Percentiles rank a stretch among this genome's conserved stretches.
Conservation (phyloP, 225 moss, liverwort and hornwort species). For the Antitrichia curtipendula region DNA sequence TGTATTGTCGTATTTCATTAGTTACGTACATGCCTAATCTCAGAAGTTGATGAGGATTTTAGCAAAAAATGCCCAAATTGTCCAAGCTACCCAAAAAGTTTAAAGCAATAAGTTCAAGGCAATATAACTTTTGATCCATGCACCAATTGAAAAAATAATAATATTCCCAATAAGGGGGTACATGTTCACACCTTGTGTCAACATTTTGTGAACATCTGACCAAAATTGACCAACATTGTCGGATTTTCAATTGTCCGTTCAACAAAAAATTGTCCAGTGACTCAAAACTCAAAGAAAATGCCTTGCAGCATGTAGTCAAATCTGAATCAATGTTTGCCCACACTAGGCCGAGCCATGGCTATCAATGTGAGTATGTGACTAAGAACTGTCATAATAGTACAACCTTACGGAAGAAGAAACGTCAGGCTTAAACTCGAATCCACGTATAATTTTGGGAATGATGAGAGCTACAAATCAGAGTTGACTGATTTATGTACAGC, state of each 20-base stretch:
- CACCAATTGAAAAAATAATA: background rate
- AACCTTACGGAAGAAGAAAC: background rate
- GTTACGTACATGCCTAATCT: background rate
- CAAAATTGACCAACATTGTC: background rate
- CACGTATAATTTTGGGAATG: background rate
- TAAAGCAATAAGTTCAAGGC: fast-evolving
- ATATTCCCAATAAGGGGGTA: background rate
- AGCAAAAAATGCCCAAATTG: background rate
- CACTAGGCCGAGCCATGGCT: background rate
- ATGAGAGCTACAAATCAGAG: background rate
- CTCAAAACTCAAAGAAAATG: background rate
- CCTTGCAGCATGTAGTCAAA: background rate
- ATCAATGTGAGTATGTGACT: background rate
- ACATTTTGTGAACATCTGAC: background rate
- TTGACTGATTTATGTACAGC: conserved; percentile 1
- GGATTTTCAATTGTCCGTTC: background rate
- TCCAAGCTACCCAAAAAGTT: background rate
- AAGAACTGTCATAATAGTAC: background rate
- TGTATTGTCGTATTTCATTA: background rate
- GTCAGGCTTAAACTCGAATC: background rate
- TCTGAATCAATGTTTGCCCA: background rate
- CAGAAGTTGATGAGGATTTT: background rate
- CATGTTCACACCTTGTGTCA: background rate
- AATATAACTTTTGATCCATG: background rate
- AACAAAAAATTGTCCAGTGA: background rate